Conservation (phyloP, 306 rosid species). For the Mimosa bimucronata region DNA sequence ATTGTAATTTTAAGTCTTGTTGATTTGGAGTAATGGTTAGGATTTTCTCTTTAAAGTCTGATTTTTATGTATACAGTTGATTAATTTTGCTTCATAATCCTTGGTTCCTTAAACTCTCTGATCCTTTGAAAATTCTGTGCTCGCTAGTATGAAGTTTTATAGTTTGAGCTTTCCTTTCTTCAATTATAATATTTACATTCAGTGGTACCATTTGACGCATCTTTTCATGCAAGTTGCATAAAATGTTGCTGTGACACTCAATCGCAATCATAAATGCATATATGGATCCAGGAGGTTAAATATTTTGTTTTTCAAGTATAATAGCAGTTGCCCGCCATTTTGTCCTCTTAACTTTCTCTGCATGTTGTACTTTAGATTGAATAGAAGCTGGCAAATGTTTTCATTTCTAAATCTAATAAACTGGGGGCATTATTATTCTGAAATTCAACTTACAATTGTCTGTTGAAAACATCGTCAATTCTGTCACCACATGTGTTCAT, state of each 20-base stretch:
- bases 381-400: constrained; percentile 3
- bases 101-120: constrained; percentile 36
- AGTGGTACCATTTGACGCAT: constrained; percentile 25
- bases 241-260: constrained; percentile 4
- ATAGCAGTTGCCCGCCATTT: background rate
- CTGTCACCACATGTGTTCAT: too few species aligned
- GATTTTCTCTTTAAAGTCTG: constrained; percentile 41
- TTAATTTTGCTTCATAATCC: constrained; percentile 41
- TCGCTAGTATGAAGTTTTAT: constrained; percentile 42
- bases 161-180: constrained; percentile 33
- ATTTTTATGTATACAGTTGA: constrained; percentile 36
- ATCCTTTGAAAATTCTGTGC: constrained; percentile 31
- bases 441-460: background rate
- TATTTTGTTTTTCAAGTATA: background rate
- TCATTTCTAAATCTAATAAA: background rate
- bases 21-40: constrained; percentile 45
- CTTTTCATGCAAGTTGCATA: constrained; percentile 12
- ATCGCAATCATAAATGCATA: background rate
- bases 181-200: constrained; percentile 16
- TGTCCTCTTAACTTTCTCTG: background rate
- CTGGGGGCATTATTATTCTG: background rate
- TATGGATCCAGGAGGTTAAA: background rate
- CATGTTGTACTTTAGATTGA: constrained; percentile 2
- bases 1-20: constrained; percentile 36
- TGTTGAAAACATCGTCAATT: too few species aligned